Evolutionary conservation across 2,329 filamentous ascomycete genomes (phyloP).

Genomic region (Fusarium lyarnte): DNA sequence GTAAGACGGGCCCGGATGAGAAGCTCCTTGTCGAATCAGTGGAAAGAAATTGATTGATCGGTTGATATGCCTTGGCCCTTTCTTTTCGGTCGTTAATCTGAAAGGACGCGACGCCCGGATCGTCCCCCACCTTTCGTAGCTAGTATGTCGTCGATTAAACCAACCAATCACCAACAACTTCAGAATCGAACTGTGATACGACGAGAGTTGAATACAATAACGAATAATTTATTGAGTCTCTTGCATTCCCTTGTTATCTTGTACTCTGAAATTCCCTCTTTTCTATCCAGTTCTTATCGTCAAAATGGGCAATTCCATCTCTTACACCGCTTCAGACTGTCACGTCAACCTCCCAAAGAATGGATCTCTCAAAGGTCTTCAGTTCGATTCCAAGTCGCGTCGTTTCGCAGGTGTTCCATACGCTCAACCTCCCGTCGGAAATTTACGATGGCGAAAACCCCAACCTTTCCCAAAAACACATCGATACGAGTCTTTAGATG

Average conservation of each 20-base stretch:
- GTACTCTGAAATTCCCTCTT: rapidly evolving
- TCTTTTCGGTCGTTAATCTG: neutral
- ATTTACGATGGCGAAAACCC: conserved; percentile 6
- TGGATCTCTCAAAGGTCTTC: conserved; percentile 44
- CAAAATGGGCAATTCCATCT: conserved; percentile 11
- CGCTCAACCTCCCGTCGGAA: conserved; percentile 48
- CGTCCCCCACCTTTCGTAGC: neutral
- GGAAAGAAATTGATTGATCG: neutral
- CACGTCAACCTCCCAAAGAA: neutral
- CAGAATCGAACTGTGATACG: neutral
- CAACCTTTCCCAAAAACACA: neutral
- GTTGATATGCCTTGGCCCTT: neutral
- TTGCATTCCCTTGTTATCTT: neutral
- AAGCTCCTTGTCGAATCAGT: neutral
- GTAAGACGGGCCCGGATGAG: neutral
- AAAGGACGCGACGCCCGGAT: neutral
- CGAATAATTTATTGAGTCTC: neutral
- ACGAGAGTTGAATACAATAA: neutral
- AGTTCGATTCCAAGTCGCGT: conserved; percentile 48
- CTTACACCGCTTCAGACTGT: conserved; percentile 8
- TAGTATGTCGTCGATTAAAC: conserved; percentile 7
- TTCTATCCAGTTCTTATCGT: neutral
- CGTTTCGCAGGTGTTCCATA: conserved; percentile 52
- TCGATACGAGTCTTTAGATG: rapidly evolving
- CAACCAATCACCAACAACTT: neutral